A percentile compares a stretch with the other conserved stretches of the same genome.
Conservation (phyloP, 805 yeast genomes). For the Suhomyces sp. region DNA sequence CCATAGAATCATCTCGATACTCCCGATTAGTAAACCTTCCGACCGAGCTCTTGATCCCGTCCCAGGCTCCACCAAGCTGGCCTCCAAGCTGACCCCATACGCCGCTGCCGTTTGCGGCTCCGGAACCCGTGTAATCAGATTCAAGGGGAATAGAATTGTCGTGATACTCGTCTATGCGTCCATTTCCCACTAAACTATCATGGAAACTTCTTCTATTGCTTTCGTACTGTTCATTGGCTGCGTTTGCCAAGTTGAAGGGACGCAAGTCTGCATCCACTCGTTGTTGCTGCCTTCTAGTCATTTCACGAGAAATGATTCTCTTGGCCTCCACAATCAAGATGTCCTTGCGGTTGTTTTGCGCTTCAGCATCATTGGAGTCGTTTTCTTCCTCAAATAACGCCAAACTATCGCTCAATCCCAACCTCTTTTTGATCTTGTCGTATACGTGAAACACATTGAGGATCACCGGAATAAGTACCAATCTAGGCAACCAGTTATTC, state of each 20-base stretch:
- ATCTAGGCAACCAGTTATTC: conserved; percentile 73
- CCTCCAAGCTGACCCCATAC: conserved; percentile 30
- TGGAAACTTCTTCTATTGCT: conserved; percentile 24
- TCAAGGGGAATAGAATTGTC: conserved; percentile 9
- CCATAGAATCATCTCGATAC: conserved; percentile 28
- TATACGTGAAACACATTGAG: conserved; percentile 65
- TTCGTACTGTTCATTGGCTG: conserved; percentile 29
- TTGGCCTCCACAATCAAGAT: conserved; percentile 42
- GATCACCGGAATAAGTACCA: conserved; percentile 66
- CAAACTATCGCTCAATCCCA: conserved; percentile 40
- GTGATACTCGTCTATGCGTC: conserved; percentile 20
- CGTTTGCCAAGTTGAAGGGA: conserved; percentile 24
- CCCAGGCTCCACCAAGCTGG: conserved; percentile 22
- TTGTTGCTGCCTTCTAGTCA: conserved; percentile 22
- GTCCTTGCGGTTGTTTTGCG: conserved; percentile 27
- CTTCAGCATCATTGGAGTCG: conserved; percentile 15
- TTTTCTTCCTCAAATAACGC: conserved; percentile 36
- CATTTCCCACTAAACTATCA: conserved; percentile 14
- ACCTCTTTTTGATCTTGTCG: conserved; percentile 49
- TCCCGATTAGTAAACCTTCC: conserved; percentile 11
- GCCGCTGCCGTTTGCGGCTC: background rate
- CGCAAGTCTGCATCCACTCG: conserved; percentile 17
- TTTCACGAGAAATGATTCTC: conserved; percentile 36
- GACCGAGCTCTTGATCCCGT: conserved; percentile 20
- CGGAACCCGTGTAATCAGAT: background rate